Conservation (phyloP, 129 eudicot species). For the Centrapalus pauciflorus region DNA sequence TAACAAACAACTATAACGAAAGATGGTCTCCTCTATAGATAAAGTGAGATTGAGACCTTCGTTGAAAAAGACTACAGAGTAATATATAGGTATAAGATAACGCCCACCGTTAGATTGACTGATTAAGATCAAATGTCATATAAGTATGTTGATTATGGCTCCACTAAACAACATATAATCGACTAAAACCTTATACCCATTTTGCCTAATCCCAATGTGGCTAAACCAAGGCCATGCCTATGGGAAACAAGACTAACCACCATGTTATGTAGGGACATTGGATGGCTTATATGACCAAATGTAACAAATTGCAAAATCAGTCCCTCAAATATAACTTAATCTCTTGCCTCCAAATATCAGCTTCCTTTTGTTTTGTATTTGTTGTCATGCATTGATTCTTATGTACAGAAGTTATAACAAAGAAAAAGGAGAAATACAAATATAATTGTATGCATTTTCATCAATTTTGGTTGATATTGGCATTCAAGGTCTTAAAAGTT, state of each 20-base stretch:
- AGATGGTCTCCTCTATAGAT: no score
- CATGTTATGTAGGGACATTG: conserved; percentile 21
- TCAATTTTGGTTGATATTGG: no score
- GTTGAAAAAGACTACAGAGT: no score
- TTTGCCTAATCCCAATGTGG: not conserved
- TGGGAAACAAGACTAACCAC: not conserved
- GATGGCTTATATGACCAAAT: conserved; percentile 8
- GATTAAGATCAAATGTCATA: not conserved
- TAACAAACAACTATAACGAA: no score
- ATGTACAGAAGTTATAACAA: no score
- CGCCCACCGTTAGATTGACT: conserved; percentile 13
- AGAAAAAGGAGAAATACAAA: no score
- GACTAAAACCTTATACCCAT: not conserved
- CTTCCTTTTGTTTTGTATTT: not conserved
- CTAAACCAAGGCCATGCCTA: conserved; percentile 4
- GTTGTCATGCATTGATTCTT: no score
- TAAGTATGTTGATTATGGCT: conserved; percentile 12
- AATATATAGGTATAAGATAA: no score
- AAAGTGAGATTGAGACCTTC: no score
- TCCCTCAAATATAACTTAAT: not conserved
- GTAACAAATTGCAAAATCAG: not conserved
- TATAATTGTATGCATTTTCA: no score
- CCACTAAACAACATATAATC: not conserved
- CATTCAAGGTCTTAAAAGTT: no score
- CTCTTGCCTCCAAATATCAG: no score